Evolutionary conservation across 768 basidiomycete species (phyloP), one percentile per base, ranked within the genome.

Genomic region (Xerocomellus intermedius): DNA sequence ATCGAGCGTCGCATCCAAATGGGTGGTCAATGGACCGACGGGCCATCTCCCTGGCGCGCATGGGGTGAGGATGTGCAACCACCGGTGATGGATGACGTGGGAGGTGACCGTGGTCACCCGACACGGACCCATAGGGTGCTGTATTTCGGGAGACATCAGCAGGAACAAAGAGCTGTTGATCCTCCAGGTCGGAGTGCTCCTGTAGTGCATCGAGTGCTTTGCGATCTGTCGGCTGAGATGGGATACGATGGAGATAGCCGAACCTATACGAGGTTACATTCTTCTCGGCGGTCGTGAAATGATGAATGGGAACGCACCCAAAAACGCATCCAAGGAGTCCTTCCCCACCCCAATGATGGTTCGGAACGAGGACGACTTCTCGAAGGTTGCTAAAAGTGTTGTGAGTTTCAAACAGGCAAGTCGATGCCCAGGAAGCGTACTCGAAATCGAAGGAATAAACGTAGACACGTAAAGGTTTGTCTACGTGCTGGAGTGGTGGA

Each of bases 401-500:
- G 38, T 63, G 30, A 63, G 65, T 37, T 24, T 47, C 30, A 35
- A 43, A 33, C 48, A 39, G 28, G n/a, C 24, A 50, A 50, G 32
- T 12, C 7, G 2, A 39, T 6, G 32, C 30, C 28, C 17, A 43
- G 45, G 44, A 52, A 30, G 77, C 92, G 49, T 72, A 95, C 94
- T 97, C 93, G 69, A 97, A 94, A 72, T 98, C 96, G 59, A 92
- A 86, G 14, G 94, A 97, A 72, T 98, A 99, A 7, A 99, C 95
- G 66, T 95, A 98, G 26, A 98, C 88, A 24, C 94, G 81, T 26
- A 98, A 71, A 9, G 96, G 93, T 72, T 94, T 94, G 64, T 98
- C 95, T 46, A 94, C 80, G 71, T 98, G 94, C 91, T 97, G 55
- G 13, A 64, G 62, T n/a, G 41, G 22, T 19, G 12, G 3, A 37